Percentiles rank a stretch among this genome's conserved stretches.
These are phyloP conservation scores for Penicillium sp. DNA, from an alignment of 2,329 filamentous ascomycete genomes.

Conservation along the genomic window DNA sequence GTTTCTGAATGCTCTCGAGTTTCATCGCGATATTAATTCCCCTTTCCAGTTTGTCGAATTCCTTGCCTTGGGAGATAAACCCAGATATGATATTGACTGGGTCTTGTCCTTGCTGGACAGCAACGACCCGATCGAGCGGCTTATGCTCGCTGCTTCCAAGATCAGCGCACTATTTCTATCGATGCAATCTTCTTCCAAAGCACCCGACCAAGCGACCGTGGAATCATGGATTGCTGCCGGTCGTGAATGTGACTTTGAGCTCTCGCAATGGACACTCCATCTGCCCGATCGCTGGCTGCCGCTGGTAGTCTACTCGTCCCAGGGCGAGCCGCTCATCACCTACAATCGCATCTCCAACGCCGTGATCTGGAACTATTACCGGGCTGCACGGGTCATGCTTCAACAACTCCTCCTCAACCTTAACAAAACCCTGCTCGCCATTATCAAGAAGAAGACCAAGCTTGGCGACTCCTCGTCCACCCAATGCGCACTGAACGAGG, in stretches of 20 bases:
- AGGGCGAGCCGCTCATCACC: conserved; percentile 36
- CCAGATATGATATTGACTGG: conserved; percentile 35
- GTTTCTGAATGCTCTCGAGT: conserved; percentile 6
- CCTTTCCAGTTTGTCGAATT: conserved; percentile 38
- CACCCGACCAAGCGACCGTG: conserved; percentile 23
- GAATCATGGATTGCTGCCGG: conserved; percentile 29
- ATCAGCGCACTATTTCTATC: conserved; percentile 34
- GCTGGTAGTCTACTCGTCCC: conserved; percentile 33
- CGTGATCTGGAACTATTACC: conserved; percentile 42
- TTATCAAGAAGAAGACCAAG: conserved; percentile 13
- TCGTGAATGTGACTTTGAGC: conserved; percentile 32
- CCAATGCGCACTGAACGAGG: conserved; percentile 14
- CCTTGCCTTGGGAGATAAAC: conserved; percentile 37
- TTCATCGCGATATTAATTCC: conserved; percentile 5
- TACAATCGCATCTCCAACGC: conserved; percentile 35
- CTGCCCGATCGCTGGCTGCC: conserved; percentile 41
- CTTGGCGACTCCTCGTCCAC: conserved; percentile 5
- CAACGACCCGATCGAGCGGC: conserved; percentile 36
- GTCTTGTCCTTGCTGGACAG: conserved; percentile 30
- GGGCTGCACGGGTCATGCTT: conserved; percentile 38
- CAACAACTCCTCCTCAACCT: conserved; percentile 36
- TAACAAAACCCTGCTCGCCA: conserved; percentile 20
- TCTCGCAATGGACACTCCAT: conserved; percentile 35
- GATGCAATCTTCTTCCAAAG: conserved; percentile 20
- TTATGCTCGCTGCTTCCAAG: conserved; percentile 37